Evolutionary conservation across 1,139 yeast genomes (phyloP).

Genomic region (Trichomonascaceae sp.): DNA sequence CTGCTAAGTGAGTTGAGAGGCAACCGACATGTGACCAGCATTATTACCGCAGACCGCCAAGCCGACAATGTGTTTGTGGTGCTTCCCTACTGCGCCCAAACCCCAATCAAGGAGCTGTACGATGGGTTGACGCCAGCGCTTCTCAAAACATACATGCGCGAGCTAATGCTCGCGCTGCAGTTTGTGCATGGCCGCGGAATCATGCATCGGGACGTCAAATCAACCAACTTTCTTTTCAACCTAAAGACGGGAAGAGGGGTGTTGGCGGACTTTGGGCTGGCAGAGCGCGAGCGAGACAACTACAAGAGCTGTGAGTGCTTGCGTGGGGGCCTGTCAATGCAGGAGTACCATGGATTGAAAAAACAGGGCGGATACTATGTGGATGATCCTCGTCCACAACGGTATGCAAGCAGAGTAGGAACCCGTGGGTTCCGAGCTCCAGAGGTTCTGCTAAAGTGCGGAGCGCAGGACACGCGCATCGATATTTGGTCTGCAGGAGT

Average conservation of each 20-base stretch:
- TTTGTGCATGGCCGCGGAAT: slow-evolving; percentile 67
- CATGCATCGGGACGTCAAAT: slow-evolving; percentile 83
- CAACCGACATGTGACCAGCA: slow-evolving; percentile 69
- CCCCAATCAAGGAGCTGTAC: slow-evolving; percentile 72
- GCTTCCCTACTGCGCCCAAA: slow-evolving; percentile 80
- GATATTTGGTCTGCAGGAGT: slow-evolving; percentile 94
- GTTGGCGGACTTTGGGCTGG: slow-evolving; percentile 84
- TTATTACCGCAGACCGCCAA: slow-evolving; percentile 72
- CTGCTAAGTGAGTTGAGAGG: slow-evolving; percentile 56
- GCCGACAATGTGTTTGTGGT: slow-evolving; percentile 92
- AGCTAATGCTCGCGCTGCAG: slow-evolving; percentile 59
- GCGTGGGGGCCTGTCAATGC: slow-evolving; percentile 12
- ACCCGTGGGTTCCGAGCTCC: slow-evolving; percentile 96
- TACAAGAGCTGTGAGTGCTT: slow-evolving; percentile 12
- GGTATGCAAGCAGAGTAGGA: slow-evolving; percentile 95
- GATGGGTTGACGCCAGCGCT: slow-evolving; percentile 70
- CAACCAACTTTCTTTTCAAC: slow-evolving; percentile 76
- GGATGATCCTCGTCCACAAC: slow-evolving; percentile 48
- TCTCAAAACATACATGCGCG: slow-evolving; percentile 67
- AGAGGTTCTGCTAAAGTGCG: slow-evolving; percentile 79
- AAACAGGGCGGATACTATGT: slow-evolving; percentile 22
- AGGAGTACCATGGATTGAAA: slow-evolving; percentile 3
- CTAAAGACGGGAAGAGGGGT: slow-evolving; percentile 68
- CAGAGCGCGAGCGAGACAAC: slow-evolving; percentile 36
- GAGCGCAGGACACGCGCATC: slow-evolving; percentile 66